Conservation (phyloP, 2,329 filamentous ascomycete species). For the Thielaviopsis punctulata region DNA sequence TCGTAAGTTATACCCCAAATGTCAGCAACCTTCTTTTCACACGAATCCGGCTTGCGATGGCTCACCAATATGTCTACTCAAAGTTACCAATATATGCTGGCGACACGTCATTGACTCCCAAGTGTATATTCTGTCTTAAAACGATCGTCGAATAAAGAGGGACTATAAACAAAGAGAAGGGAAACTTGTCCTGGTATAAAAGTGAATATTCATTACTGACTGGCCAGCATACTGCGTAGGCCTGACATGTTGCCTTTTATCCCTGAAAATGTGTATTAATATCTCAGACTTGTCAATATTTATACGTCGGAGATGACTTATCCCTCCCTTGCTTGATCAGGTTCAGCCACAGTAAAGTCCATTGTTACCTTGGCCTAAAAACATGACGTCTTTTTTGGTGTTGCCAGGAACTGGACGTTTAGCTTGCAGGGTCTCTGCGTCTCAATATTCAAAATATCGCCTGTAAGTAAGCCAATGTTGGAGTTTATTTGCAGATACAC, state of each 20-base stretch:
- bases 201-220: too few species aligned
- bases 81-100: too few species aligned
- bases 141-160: too few species aligned
- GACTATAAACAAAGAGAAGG: too few species aligned
- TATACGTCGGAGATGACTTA: neutral
- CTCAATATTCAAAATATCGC: neutral
- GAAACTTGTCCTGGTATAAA: too few species aligned
- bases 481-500: too few species aligned
- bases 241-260: too few species aligned
- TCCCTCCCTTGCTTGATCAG: neutral
- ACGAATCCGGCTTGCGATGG: too few species aligned
- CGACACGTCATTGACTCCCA: too few species aligned
- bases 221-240: too few species aligned
- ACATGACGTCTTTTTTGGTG: neutral
- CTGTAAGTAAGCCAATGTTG: neutral
- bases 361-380: neutral
- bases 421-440: neutral
- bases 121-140: too few species aligned
- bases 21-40: neutral
- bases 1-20: neutral
- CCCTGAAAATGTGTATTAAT: neutral
- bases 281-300: neutral
- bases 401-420: neutral
- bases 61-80: too few species aligned
- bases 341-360: neutral